phyloP scores from a whole-genome alignment of 2,329 filamentous ascomycete genomes.

The Trichoderma brevicompactum region DNA sequence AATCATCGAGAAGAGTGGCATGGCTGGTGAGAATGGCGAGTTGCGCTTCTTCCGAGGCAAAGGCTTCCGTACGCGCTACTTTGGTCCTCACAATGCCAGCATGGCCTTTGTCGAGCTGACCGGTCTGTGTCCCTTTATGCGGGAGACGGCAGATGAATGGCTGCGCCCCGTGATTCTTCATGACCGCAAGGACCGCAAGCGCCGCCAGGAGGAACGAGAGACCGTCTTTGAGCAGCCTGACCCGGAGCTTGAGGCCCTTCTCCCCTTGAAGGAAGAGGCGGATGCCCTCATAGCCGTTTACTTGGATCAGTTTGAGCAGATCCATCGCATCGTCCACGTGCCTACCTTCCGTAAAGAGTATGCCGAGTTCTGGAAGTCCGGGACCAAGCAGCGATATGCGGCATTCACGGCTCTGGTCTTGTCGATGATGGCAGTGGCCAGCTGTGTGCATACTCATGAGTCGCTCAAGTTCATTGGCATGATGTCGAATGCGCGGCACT shows the following conservation, averaged over 20 bases:
- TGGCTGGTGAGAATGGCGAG: constrained; percentile 54
- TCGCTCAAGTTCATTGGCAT: constrained; percentile 61
- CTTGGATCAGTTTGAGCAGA: constrained; percentile 59
- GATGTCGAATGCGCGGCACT: constrained; percentile 60
- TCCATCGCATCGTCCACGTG: constrained; percentile 62
- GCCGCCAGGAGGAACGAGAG: constrained; percentile 58
- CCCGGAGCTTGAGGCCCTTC: constrained; percentile 53
- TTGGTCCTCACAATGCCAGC: constrained; percentile 63
- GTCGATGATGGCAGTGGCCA: constrained; percentile 63
- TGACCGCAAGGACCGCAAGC: constrained; percentile 59
- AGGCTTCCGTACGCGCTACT: constrained; percentile 64
- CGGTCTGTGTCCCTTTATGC: constrained; percentile 64
- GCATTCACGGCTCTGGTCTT: constrained; percentile 64
- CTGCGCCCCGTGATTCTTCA: constrained; percentile 61
- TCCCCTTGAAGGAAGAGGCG: constrained; percentile 53
- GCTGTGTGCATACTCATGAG: constrained; percentile 58
- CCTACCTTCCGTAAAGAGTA: constrained; percentile 63
- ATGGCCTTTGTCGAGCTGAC: constrained; percentile 63
- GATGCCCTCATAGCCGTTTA: constrained; percentile 56
- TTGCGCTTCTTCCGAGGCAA: constrained; percentile 62
- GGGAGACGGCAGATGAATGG: constrained; percentile 65
- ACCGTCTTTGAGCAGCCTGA: constrained; percentile 54
- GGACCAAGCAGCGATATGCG: constrained; percentile 50
- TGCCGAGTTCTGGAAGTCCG: constrained; percentile 57
- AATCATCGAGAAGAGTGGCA: constrained; percentile 47